A percentile compares a stretch with the other conserved stretches of the same genome.
phyloP scores from a whole-genome alignment of 192 early-diverging fungal species.

The Chytriomyces confervae region DNA sequence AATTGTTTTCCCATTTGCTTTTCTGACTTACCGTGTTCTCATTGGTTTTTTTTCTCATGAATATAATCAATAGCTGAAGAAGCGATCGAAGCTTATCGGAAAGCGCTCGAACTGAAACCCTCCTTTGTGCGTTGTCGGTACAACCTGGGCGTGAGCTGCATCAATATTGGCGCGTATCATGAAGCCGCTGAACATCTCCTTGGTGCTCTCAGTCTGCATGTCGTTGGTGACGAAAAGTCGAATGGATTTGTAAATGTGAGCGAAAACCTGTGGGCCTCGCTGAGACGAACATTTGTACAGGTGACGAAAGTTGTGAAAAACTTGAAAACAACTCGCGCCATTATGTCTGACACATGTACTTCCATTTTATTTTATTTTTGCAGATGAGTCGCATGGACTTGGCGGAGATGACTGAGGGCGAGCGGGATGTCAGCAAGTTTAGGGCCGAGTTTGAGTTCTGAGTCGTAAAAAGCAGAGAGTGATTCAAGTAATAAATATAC shows the following conservation, averaged over 20 bases:
- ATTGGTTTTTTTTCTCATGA: background rate
- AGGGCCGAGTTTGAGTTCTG: conserved; percentile 54
- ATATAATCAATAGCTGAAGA: conserved; percentile 40
- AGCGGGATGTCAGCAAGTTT: conserved; percentile 40
- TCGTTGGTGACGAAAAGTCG: conserved; percentile 9
- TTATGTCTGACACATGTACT: background rate
- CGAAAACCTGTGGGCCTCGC: conserved; percentile 47
- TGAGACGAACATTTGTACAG: conserved; percentile 41
- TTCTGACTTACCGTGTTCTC: background rate
- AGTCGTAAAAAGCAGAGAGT: background rate
- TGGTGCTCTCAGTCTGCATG: conserved; percentile 78
- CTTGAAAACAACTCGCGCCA: background rate
- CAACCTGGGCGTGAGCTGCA: conserved; percentile 89
- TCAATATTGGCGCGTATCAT: conserved; percentile 82
- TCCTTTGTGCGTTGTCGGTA: conserved; percentile 91
- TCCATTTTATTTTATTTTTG: background rate
- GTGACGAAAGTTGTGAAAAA: conserved; percentile 33
- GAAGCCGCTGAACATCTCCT: conserved; percentile 93
- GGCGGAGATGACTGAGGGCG: conserved; percentile 38
- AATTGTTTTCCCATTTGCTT: background rate
- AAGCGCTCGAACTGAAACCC: conserved; percentile 89
- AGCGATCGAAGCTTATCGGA: conserved; percentile 90
- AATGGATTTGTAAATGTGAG: conserved; percentile 30
- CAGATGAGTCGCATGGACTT: conserved; percentile 49
- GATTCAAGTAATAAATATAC: too few species aligned